Evolutionary conservation across 768 basidiomycete species (phyloP).

Genomic region (Leccinum ochraceum): DNA sequence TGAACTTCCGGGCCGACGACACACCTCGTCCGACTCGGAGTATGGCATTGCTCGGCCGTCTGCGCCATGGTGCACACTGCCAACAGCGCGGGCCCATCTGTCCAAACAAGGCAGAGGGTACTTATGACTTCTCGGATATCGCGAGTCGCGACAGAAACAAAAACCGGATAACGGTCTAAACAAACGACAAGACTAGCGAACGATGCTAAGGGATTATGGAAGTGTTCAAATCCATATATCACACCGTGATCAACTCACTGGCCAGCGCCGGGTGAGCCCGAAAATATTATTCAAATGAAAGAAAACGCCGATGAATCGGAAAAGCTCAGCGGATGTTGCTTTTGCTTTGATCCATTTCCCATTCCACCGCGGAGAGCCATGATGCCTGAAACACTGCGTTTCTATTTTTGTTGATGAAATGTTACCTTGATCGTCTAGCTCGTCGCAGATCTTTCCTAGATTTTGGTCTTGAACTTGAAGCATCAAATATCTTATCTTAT

Average conservation of each 20-base stretch:
- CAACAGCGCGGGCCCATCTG: no score
- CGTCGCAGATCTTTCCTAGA: no score
- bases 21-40: no score
- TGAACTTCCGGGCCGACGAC: no score
- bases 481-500: neutral
- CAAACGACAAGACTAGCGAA: neutral
- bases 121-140: neutral
- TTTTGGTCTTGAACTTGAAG: no score
- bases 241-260: neutral
- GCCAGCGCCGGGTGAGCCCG: neutral
- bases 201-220: neutral
- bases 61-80: no score
- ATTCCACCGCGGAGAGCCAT: neutral
- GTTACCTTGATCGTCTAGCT: no score
- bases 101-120: no score
- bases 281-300: neutral
- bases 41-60: no score
- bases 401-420: no score
- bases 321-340: neutral
- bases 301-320: neutral
- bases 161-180: neutral
- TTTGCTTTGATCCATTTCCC: neutral
- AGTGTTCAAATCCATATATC: neutral
- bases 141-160: neutral
- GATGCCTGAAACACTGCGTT: neutral